phyloP scores from a whole-genome alignment of 75 land plant species.

The Larix kaempferi region DNA sequence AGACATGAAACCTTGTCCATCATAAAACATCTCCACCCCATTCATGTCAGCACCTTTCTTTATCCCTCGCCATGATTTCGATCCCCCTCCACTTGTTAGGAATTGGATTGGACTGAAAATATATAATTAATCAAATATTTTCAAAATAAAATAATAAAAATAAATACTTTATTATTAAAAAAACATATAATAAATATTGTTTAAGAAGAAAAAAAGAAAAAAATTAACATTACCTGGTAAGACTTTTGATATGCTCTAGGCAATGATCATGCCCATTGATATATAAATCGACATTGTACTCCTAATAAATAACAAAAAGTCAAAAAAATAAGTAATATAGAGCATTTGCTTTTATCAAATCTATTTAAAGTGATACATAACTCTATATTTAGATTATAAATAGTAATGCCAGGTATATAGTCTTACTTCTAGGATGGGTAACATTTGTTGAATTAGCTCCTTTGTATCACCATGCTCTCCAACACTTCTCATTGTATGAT shows the following conservation, averaged over 20 bases:
- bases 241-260: slow-evolving; percentile 11
- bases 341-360: too few relatives aligned
- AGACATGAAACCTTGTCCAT: slow-evolving; percentile 89
- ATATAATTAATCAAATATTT: neutral
- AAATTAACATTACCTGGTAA: slow-evolving; percentile 4
- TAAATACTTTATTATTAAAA: neutral
- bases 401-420: too few relatives aligned
- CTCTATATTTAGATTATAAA: too few relatives aligned
- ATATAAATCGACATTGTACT: slow-evolving; percentile 8
- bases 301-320: slow-evolving; percentile 6
- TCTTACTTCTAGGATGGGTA: slow-evolving; percentile 11
- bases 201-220: too few relatives aligned
- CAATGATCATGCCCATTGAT: slow-evolving; percentile 20
- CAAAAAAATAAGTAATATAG: too few relatives aligned
- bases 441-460: neutral
- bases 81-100: slow-evolving; percentile 88
- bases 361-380: too few relatives aligned
- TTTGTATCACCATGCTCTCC: slow-evolving; percentile 14
- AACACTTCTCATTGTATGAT: slow-evolving; percentile 18
- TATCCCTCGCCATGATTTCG: slow-evolving; percentile 78
- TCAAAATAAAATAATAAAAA: neutral
- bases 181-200: too few relatives aligned
- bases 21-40: slow-evolving; percentile 53
- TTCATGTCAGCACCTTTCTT: slow-evolving; percentile 17
- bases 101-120: slow-evolving; percentile 59